Percentiles rank a stretch among this genome's conserved stretches.
These are phyloP conservation scores for Sporothrix sp. DNA, from an alignment of 2,329 filamentous ascomycete species.

Conservation along the genomic window DNA sequence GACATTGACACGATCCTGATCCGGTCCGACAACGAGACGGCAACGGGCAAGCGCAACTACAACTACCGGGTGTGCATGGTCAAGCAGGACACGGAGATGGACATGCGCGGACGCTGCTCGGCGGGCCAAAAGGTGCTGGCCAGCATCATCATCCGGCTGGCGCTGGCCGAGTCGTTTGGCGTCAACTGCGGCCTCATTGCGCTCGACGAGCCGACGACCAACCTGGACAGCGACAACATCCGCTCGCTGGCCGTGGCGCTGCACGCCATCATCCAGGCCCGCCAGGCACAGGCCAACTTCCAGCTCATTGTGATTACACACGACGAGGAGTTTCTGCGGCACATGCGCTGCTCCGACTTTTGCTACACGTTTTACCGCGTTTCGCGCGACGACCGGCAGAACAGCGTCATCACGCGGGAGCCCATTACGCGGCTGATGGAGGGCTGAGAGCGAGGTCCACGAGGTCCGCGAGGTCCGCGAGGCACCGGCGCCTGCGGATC, in stretches of 20 bases:
- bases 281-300: constrained; percentile 84
- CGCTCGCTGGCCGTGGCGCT: constrained; percentile 75
- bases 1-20: constrained; percentile 97
- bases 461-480: no score
- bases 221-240: constrained; percentile 93
- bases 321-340: constrained; percentile 87
- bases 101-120: constrained; percentile 96
- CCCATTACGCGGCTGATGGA: constrained; percentile 43
- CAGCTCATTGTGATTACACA: constrained; percentile 98
- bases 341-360: constrained; percentile 92
- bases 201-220: constrained; percentile 89
- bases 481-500: no score
- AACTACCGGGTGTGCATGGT: constrained; percentile 98
- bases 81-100: constrained; percentile 95
- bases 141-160: constrained; percentile 93
- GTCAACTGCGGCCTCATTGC: constrained; percentile 93
- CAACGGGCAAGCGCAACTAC: constrained; percentile 53
- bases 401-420: constrained; percentile 72
- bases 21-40: constrained; percentile 75
- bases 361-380: constrained; percentile 88
- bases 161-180: constrained; percentile 92
- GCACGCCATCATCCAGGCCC: constrained; percentile 74
- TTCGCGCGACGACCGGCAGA: constrained; percentile 70
- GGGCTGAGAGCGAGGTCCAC: constrained; percentile 7
- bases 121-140: constrained; percentile 95